These are phyloP conservation scores for Dendrobium officinale DNA, from an alignment of 106 monocot species.

Conservation along the genomic window DNA sequence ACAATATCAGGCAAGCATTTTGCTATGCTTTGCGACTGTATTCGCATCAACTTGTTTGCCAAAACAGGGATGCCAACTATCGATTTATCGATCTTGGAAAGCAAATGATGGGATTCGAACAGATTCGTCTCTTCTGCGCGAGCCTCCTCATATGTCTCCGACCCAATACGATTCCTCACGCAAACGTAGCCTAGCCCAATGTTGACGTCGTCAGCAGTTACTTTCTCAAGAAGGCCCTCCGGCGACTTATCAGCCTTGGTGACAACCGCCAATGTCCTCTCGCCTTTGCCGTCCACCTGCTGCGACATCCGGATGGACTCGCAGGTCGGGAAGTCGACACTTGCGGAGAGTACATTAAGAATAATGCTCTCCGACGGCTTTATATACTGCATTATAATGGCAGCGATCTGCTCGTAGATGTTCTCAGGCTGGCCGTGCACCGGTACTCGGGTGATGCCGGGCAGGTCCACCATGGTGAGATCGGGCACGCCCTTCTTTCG, in stretches of 20 bases:
- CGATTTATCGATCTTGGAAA: too few species aligned
- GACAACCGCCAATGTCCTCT: slow-evolving; percentile 12
- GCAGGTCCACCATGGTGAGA: slow-evolving; percentile 18
- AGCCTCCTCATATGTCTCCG: slow-evolving; percentile 52
- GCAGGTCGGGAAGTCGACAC: too few species aligned
- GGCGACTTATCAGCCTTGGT: slow-evolving; percentile 12
- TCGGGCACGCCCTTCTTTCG: slow-evolving; percentile 12
- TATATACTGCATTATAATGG: slow-evolving; percentile 15
- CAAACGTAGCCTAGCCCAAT: slow-evolving; percentile 37
- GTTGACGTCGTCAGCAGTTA: slow-evolving; percentile 15
- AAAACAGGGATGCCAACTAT: slow-evolving; percentile 39
- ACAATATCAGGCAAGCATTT: slow-evolving; percentile 47
- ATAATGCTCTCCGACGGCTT: slow-evolving; percentile 17
- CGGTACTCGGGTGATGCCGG: slow-evolving; percentile 15
- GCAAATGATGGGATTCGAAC: too few species aligned
- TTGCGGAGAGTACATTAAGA: too few species aligned
- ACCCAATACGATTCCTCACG: slow-evolving; percentile 43
- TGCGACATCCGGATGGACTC: too few species aligned
- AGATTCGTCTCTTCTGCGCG: slow-evolving; percentile 23
- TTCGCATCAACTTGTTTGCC: slow-evolving; percentile 34
- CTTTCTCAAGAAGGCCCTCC: slow-evolving; percentile 33
- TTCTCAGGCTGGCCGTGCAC: slow-evolving; percentile 14
- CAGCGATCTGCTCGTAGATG: slow-evolving; percentile 14
- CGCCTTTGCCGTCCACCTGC: slow-evolving; percentile 6
- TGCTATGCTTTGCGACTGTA: slow-evolving; percentile 41